Evolutionary conservation across 2,329 filamentous ascomycete genomes (phyloP).

Genomic region (Pseudocercospora fijiensis): DNA sequence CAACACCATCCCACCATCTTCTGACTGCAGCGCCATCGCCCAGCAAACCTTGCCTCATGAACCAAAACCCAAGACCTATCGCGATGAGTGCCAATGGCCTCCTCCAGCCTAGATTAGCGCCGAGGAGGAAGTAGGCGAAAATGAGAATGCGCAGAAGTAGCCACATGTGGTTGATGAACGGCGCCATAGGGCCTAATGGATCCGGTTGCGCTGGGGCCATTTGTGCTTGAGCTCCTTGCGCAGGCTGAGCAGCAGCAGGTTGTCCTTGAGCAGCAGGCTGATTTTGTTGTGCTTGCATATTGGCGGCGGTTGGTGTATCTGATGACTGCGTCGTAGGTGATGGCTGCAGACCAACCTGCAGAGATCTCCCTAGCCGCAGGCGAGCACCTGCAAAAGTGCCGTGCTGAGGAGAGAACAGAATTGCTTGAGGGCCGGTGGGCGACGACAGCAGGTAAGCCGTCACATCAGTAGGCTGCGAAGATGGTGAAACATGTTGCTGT

Average conservation of each 20-base stretch:
- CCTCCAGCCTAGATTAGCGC: slow-evolving; percentile 46
- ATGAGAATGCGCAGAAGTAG: slow-evolving; percentile 58
- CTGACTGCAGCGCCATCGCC: slow-evolving; percentile 42
- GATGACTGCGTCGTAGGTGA: slow-evolving; percentile 18
- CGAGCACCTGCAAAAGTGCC: slow-evolving; percentile 33
- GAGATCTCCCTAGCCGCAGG: background rate
- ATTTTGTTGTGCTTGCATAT: slow-evolving; percentile 4
- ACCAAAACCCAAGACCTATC: slow-evolving; percentile 44
- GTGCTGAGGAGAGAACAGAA: slow-evolving; percentile 44
- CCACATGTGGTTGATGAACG: slow-evolving; percentile 52
- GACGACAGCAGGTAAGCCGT: slow-evolving; percentile 47
- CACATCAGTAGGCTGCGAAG: slow-evolving; percentile 28
- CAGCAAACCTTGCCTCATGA: slow-evolving; percentile 45
- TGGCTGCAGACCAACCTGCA: slow-evolving; percentile 4
- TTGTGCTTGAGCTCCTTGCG: slow-evolving; percentile 17
- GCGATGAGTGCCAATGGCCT: slow-evolving; percentile 44
- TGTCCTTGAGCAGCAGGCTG: slow-evolving; percentile 17
- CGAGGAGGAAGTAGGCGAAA: slow-evolving; percentile 59
- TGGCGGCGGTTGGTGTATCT: background rate
- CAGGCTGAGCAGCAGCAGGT: slow-evolving; percentile 17
- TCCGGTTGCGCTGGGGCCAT: slow-evolving; percentile 18
- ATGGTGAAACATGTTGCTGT: slow-evolving; percentile 21
- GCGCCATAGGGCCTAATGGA: slow-evolving; percentile 31
- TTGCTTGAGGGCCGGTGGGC: slow-evolving; percentile 47
- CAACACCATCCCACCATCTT: slow-evolving; percentile 47